A percentile compares a stretch with the other conserved stretches of the same genome.
phyloP scores from a whole-genome alignment of 805 yeast species.

The Pichia nakasei region DNA sequence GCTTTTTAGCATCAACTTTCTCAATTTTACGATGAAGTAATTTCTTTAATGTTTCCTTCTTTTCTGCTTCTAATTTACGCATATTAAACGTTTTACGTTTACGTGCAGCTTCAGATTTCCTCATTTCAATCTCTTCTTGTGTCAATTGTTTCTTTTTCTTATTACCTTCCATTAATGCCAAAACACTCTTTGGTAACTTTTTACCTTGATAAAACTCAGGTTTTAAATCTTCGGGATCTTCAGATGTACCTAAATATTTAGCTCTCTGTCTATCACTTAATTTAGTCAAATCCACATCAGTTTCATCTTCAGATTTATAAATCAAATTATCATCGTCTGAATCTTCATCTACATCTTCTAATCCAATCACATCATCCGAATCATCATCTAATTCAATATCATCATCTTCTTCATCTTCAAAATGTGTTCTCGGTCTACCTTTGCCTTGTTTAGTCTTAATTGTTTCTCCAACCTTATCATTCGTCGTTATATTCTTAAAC shows the following conservation, averaged over 20 bases:
- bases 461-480: no score
- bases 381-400: constrained; percentile 1
- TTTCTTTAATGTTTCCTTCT: constrained; percentile 83
- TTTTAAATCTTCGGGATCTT: constrained; percentile 13
- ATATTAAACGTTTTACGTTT: constrained; percentile 79
- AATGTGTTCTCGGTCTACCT: neutral
- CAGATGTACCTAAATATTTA: constrained; percentile 28
- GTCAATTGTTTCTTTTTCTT: constrained; percentile 51
- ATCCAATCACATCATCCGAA: constrained; percentile 7
- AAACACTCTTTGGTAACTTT: constrained; percentile 20
- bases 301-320: constrained; percentile 20
- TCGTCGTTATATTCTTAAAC: neutral
- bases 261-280: constrained; percentile 53
- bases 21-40: constrained; percentile 77
- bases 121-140: constrained; percentile 74
- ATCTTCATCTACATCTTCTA: constrained; percentile 7
- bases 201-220: constrained; percentile 4
- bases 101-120: constrained; percentile 82
- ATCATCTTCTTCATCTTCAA: constrained; percentile 9
- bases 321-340: constrained; percentile 10
- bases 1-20: constrained; percentile 41
- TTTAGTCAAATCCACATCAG: constrained; percentile 19
- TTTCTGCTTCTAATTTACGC: constrained; percentile 82
- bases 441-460: neutral
- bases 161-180: constrained; percentile 32